phyloP scores from a whole-genome alignment of 2,329 filamentous ascomycete genomes.

The Clonostachys sp. region DNA sequence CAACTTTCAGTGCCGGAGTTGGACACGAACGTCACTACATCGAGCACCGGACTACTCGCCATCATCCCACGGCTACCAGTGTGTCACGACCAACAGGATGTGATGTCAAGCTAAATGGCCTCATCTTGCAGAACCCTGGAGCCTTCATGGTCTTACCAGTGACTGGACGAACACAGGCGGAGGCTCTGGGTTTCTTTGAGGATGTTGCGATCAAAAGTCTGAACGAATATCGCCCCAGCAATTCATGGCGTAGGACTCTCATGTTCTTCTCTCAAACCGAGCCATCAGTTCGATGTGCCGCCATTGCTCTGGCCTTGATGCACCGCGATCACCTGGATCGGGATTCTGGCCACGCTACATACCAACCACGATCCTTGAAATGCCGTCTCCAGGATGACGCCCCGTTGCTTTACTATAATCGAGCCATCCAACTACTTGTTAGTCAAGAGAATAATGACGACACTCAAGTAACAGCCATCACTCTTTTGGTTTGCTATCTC shows the following conservation, averaged over 20 bases:
- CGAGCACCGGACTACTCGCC: neutral
- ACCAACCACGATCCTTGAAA: neutral
- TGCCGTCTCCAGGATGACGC: constrained; percentile 8
- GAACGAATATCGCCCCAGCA: constrained; percentile 20
- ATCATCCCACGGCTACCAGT: neutral
- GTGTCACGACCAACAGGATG: neutral
- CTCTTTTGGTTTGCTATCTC: constrained; percentile 30
- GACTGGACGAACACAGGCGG: constrained; percentile 10
- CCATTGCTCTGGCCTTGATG: constrained; percentile 19
- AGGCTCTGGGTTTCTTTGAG: constrained; percentile 21
- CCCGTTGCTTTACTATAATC: constrained; percentile 18
- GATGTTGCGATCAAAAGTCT: constrained; percentile 16
- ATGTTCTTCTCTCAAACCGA: constrained; percentile 27
- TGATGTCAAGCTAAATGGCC: constrained; percentile 1
- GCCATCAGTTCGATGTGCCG: constrained; percentile 24
- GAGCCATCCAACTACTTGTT: constrained; percentile 20
- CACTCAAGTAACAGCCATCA: constrained; percentile 18
- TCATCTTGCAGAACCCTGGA: constrained; percentile 6
- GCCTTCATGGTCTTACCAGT: constrained; percentile 14
- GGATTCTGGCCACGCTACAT: constrained; percentile 3
- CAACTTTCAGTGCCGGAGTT: neutral
- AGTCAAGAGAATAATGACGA: constrained; percentile 10
- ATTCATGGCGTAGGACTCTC: constrained; percentile 23
- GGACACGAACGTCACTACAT: constrained; percentile 2
- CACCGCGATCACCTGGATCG: constrained; percentile 15